These are phyloP conservation scores for Arthrocladium fulminans DNA, from an alignment of 2,329 filamentous ascomycete genomes.

Conservation along the genomic window DNA sequence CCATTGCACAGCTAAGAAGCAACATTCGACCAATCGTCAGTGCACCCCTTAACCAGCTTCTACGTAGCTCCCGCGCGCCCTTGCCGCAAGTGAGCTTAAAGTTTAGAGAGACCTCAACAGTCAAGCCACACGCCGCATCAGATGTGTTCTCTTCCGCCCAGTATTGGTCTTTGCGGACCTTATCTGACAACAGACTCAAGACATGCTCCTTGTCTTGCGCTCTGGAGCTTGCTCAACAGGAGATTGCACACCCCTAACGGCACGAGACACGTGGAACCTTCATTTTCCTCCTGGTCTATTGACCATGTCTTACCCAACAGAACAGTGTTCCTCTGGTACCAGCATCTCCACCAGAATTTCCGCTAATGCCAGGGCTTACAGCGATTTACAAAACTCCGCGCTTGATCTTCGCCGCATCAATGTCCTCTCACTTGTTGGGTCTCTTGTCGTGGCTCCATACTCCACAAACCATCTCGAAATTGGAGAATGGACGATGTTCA, in stretches of 20 bases:
- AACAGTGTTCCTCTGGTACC: background rate
- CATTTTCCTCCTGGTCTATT: background rate
- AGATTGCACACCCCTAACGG: background rate
- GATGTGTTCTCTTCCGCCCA: background rate
- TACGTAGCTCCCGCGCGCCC: background rate
- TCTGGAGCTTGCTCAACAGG: slow-evolving; percentile 4
- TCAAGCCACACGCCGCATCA: background rate
- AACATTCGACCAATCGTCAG: background rate
- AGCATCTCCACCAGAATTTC: background rate
- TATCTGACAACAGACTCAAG: background rate
- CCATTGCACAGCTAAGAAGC: background rate
- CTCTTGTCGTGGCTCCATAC: background rate
- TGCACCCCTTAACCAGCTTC: background rate
- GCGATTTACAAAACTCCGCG: background rate
- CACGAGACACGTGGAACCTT: slow-evolving; percentile 1
- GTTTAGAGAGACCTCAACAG: background rate
- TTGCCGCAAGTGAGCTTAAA: background rate
- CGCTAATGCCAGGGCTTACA: slow-evolving; percentile 4
- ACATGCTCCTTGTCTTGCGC: background rate
- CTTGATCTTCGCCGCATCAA: background rate
- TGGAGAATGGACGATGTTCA: background rate
- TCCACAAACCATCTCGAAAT: background rate
- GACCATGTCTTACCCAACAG: background rate
- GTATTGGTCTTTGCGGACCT: background rate
- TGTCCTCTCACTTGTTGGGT: background rate